Evolutionary conservation across 139 green algal species (phyloP).

Genomic region (Zygnema cylindricum): DNA sequence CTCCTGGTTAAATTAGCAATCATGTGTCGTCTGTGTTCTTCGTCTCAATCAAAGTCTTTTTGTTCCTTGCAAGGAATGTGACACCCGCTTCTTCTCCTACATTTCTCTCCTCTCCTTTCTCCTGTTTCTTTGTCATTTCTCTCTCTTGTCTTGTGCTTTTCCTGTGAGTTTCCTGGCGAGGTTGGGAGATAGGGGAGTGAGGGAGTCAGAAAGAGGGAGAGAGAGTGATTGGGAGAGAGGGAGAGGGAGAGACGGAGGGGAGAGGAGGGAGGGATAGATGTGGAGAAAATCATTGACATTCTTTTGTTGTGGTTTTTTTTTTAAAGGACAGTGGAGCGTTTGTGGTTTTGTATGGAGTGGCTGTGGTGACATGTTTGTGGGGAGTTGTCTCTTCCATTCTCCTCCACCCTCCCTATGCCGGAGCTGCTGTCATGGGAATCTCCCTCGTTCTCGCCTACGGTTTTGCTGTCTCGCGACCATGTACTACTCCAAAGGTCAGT

Average conservation of each 20-base stretch:
- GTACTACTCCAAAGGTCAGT: background rate
- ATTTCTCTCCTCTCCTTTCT: too few species aligned
- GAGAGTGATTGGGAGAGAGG: too few species aligned
- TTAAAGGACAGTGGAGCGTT: slow-evolving; percentile 7
- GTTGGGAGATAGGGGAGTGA: too few species aligned
- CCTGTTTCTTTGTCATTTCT: background rate
- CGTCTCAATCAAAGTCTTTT: too few species aligned
- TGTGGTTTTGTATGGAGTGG: slow-evolving; percentile 5
- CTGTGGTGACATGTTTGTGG: background rate
- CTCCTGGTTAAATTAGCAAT: too few species aligned
- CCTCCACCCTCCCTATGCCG: background rate
- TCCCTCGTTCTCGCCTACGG: slow-evolving; percentile 4
- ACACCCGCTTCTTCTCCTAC: too few species aligned
- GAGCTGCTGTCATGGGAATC: background rate
- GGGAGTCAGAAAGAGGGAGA: too few species aligned
- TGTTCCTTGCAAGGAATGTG: too few species aligned
- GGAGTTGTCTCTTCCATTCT: background rate
- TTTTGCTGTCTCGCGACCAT: background rate
- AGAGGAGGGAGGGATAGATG: background rate
- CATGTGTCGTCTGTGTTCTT: too few species aligned
- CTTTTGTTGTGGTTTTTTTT: background rate
- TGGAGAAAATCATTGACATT: background rate
- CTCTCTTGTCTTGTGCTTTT: background rate
- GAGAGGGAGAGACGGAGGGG: too few species aligned
- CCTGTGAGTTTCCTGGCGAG: background rate